These are phyloP conservation scores for Pseudocercospora eumusae DNA, from an alignment of 2,329 filamentous ascomycete genomes.

Conservation along the genomic window DNA sequence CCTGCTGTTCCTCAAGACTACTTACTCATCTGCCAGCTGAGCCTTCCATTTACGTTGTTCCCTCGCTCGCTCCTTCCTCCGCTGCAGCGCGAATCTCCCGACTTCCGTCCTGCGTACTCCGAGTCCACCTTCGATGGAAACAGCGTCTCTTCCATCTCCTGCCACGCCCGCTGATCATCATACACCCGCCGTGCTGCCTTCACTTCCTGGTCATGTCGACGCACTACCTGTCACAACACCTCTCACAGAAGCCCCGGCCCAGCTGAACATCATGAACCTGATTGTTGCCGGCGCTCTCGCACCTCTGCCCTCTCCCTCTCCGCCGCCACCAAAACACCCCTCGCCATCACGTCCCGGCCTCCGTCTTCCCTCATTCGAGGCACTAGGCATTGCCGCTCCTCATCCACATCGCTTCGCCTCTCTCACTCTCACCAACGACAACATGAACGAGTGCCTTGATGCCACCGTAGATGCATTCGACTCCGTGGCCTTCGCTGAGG, in stretches of 20 bases:
- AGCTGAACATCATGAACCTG: slow-evolving; percentile 29
- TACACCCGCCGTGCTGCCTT: slow-evolving; percentile 17
- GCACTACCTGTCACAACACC: slow-evolving; percentile 27
- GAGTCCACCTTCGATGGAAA: slow-evolving; percentile 9
- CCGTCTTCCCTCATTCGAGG: slow-evolving; percentile 57
- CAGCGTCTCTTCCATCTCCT: neutral
- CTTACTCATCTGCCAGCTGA: neutral
- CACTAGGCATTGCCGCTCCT: slow-evolving; percentile 53
- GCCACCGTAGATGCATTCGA: slow-evolving; percentile 22
- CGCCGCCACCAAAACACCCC: slow-evolving; percentile 17
- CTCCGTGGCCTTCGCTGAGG: slow-evolving; percentile 10
- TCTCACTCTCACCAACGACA: slow-evolving; percentile 28
- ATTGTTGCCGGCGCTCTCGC: slow-evolving; percentile 36
- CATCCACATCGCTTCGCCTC: slow-evolving; percentile 45
- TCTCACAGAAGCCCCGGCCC: slow-evolving; percentile 20
- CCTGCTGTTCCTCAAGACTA: neutral
- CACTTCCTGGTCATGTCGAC: slow-evolving; percentile 23
- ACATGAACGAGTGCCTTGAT: neutral
- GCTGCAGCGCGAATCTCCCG: neutral
- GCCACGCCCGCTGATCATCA: slow-evolving; percentile 17
- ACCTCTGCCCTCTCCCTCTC: slow-evolving; percentile 19
- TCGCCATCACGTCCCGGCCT: slow-evolving; percentile 42
- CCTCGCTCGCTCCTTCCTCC: neutral
- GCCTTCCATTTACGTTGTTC: neutral
- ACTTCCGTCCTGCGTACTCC: too few species aligned